phyloP scores from a whole-genome alignment of 2,329 filamentous ascomycete genomes.

The Cladosporium phlei region DNA sequence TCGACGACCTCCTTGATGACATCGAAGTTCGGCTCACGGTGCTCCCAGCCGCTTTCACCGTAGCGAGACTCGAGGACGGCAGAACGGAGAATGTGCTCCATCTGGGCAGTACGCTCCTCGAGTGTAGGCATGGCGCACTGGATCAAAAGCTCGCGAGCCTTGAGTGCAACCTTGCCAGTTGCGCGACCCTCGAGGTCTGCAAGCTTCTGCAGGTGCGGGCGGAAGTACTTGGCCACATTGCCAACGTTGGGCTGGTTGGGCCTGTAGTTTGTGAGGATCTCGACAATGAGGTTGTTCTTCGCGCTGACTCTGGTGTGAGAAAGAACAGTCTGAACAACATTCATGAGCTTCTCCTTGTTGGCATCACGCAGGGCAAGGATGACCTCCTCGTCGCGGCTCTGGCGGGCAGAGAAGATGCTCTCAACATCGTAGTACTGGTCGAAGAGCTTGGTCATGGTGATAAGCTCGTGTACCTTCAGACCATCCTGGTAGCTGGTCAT shows the following conservation, averaged over 20 bases:
- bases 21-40: constrained; percentile 84
- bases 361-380: constrained; percentile 90
- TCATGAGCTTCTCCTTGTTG: constrained; percentile 85
- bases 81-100: constrained; percentile 97
- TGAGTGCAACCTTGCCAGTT: constrained; percentile 93
- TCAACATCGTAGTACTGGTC: constrained; percentile 79
- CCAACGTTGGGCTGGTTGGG: constrained; percentile 89
- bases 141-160: constrained; percentile 94
- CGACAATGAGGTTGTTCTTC: constrained; percentile 90
- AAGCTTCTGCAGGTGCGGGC: constrained; percentile 73
- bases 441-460: constrained; percentile 73
- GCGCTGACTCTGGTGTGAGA: constrained; percentile 88
- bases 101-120: constrained; percentile 89
- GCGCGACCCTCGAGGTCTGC: constrained; percentile 82
- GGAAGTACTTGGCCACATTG: constrained; percentile 83
- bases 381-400: constrained; percentile 85
- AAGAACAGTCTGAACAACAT: constrained; percentile 82
- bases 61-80: constrained; percentile 96
- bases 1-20: constrained; percentile 97
- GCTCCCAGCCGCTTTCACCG: constrained; percentile 94
- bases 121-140: constrained; percentile 94
- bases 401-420: constrained; percentile 78
- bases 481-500: constrained; percentile 79
- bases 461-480: constrained; percentile 83
- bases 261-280: constrained; percentile 88